Evolutionary conservation across 2,329 filamentous ascomycete genomes (phyloP).

Genomic region (Sphaerulina musiva): DNA sequence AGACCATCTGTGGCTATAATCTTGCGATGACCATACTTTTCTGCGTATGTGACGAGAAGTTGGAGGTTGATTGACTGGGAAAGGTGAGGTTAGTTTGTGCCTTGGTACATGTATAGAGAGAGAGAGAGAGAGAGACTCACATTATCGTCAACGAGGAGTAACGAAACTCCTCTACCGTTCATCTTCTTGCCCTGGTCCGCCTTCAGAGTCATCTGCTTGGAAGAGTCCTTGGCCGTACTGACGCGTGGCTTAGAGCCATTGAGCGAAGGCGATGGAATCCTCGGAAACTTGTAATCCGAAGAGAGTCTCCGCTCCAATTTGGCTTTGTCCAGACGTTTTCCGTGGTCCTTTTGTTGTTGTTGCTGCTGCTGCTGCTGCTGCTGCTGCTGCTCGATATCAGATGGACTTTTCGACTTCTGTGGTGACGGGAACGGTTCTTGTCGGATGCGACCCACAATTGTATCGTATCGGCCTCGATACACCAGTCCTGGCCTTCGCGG

Average conservation of each 20-base stretch:
- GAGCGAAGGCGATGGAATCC: constrained; percentile 19
- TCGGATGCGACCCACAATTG: constrained; percentile 1
- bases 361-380: no score
- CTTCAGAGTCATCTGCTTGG: constrained; percentile 6
- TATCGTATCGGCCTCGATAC: constrained; percentile 9
- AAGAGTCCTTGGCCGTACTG: constrained; percentile 5
- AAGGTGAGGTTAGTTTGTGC: not conserved
- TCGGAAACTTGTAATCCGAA: constrained; percentile 20
- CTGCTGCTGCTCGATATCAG: not conserved
- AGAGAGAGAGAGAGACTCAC: constrained; percentile 12
- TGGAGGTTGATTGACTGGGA: constrained; percentile 30
- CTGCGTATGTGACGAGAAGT: constrained; percentile 29
- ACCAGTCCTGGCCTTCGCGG: constrained; percentile 3
- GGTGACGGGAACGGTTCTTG: not conserved
- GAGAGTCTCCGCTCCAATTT: constrained; percentile 14
- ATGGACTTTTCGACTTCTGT: constrained; percentile 1
- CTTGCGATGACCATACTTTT: constrained; percentile 36
- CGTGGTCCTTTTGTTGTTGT: not conserved
- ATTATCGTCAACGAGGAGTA: constrained; percentile 34
- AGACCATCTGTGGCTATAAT: constrained; percentile 45
- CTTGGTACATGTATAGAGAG: no score
- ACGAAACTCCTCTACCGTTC: constrained; percentile 20
- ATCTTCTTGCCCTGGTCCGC: constrained; percentile 7
- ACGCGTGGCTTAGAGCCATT: constrained; percentile 15
- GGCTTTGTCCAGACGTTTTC: not conserved